Evolutionary conservation across 345 rosid genomes (phyloP), one percentile per base, ranked within the genome.

Genomic region (Populus alba): DNA sequence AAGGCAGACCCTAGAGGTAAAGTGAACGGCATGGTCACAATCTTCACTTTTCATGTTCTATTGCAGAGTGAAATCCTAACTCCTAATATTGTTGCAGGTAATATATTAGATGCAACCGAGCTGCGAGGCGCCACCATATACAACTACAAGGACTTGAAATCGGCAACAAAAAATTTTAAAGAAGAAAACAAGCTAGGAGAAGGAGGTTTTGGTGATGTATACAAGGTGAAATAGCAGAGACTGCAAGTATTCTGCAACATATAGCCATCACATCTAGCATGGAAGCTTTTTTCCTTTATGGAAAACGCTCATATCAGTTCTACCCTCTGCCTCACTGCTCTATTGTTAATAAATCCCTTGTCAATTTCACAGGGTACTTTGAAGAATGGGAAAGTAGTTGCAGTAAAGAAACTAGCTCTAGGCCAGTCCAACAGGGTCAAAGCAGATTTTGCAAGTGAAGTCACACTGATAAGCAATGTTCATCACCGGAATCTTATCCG

Each of bases 201-300:
- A 78, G 89, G 91, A 27, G 89, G 89, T 23, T 88, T 88, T 43
- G 89, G 91, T 47, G 88, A 87, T 18, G 87, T 85, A 41, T 88
- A 80, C 78, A 88, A 88, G 89, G 89, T 88, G 49, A 39, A 61
- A 9, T 22, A 8, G 49, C 3, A 27, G 3, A n/a, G 25, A 37
- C 37, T 37, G 16, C 31, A 73, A 37, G 0, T 22, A 45, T 57
- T 17, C 15, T 49, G 33, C 31, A 63, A 16, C 9, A 39, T 43
- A 57, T 53, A 59, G 3, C n/a, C 20, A 9, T 23, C 13, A 20
- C 27, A 38, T 63, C 66, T 38, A 13, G 13, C 59, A 2, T n/a
- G 13, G 17, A 22, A 38, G 37, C 31, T 27, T 59, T 59, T 23
- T 31, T 43, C 5, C 38, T 61, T 5, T 0, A 33, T 0, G 53